Conservation (phyloP, 495 filamentous ascomycete genomes). For the Cryomyces minteri region DNA sequence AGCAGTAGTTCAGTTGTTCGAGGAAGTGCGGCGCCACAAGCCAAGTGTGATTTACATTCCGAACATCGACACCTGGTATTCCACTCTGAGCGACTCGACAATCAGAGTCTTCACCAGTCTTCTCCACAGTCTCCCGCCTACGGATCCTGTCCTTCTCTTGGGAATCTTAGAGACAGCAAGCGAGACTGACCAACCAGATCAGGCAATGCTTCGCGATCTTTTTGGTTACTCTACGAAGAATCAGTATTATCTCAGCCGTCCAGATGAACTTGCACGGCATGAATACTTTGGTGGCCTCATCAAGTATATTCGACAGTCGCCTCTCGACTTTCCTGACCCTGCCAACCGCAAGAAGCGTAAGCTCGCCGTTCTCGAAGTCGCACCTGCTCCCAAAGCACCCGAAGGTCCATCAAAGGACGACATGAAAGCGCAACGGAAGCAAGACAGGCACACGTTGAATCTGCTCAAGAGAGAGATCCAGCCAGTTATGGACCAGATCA, state of each 20-base stretch:
- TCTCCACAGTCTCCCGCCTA: constrained; percentile 58
- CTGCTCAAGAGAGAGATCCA: constrained; percentile 72
- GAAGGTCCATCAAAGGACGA: constrained; percentile 46
- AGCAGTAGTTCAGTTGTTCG: constrained; percentile 72
- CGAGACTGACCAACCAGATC: constrained; percentile 34
- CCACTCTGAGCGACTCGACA: constrained; percentile 42
- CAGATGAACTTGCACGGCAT: constrained; percentile 41
- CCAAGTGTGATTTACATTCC: constrained; percentile 94
- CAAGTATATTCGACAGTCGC: constrained; percentile 54
- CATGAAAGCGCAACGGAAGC: constrained; percentile 58
- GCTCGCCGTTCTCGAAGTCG: constrained; percentile 56
- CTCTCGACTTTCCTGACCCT: constrained; percentile 71
- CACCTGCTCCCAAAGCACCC: constrained; percentile 29
- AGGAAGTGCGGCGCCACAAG: constrained; percentile 82
- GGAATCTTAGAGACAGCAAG: constrained; percentile 47
- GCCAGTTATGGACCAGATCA: constrained; percentile 88
- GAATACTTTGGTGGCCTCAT: constrained; percentile 64
- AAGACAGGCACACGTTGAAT: constrained; percentile 65
- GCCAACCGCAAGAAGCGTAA: constrained; percentile 69
- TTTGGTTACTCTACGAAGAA: constrained; percentile 76
- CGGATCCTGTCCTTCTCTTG: constrained; percentile 73
- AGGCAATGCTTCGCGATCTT: constrained; percentile 48
- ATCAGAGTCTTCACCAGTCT: constrained; percentile 66
- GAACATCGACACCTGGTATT: constrained; percentile 71
- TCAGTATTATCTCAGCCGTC: constrained; percentile 44